A percentile compares a stretch with the other conserved stretches of the same genome.
Conservation (phyloP, 306 rosid genomes). For the Canavalia ensiformis region DNA sequence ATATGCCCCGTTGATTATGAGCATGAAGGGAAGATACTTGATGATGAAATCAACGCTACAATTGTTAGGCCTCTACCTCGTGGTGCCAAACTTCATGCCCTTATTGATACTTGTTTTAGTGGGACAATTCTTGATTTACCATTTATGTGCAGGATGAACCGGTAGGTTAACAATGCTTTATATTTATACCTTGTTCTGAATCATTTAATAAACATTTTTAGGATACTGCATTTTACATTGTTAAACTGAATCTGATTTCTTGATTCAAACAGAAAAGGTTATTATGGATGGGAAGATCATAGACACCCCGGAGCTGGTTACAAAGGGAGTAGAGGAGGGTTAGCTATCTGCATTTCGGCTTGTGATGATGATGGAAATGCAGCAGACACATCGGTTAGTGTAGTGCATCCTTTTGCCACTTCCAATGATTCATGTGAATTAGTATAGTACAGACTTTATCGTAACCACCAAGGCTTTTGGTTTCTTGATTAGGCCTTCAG, state of each 20-base stretch:
- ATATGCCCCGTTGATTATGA: slow-evolving; percentile 73
- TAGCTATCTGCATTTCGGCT: slow-evolving; percentile 63
- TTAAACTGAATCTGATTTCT: slow-evolving; percentile 1
- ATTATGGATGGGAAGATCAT: slow-evolving; percentile 58
- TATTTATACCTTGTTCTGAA: background rate
- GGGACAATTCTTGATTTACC: slow-evolving; percentile 73
- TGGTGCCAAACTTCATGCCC: slow-evolving; percentile 72
- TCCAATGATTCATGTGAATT: background rate
- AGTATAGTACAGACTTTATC: background rate
- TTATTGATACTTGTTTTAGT: slow-evolving; percentile 68
- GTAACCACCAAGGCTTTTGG: background rate
- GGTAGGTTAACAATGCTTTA: slow-evolving; percentile 45
- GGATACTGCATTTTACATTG: background rate
- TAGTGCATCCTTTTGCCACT: slow-evolving; percentile 2
- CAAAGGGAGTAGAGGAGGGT: slow-evolving; percentile 65
- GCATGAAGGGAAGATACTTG: slow-evolving; percentile 60
- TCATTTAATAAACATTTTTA: background rate
- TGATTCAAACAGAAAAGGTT: slow-evolving; percentile 54
- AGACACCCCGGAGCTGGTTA: slow-evolving; percentile 45
- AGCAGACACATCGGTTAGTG: slow-evolving; percentile 61
- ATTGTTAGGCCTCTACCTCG: slow-evolving; percentile 69
- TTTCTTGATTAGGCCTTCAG: slow-evolving; percentile 57
- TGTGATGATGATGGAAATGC: slow-evolving; percentile 61
- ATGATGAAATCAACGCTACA: slow-evolving; percentile 71
- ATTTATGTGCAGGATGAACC: slow-evolving; percentile 63